phyloP scores from a whole-genome alignment of 1,284 basidiomycete genomes.

The Austropuccinia psidii region DNA sequence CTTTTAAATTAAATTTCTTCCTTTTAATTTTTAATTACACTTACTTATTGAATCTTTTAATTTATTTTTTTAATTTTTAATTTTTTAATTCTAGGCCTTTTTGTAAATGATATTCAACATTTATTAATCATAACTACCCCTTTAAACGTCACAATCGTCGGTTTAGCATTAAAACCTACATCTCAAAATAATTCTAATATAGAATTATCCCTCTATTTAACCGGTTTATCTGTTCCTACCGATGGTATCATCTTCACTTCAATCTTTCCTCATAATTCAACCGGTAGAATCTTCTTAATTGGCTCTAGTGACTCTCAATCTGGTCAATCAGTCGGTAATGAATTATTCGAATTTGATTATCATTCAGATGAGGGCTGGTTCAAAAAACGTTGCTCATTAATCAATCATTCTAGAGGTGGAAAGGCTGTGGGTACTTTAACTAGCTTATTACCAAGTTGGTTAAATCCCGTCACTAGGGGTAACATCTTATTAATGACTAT shows the following conservation, averaged over 20 bases:
- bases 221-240: constrained; percentile 69
- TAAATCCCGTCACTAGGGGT: constrained; percentile 50
- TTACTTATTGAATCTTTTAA: constrained; percentile 45
- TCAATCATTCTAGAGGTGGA: constrained; percentile 58
- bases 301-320: constrained; percentile 31
- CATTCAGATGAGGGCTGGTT: constrained; percentile 89
- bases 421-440: constrained; percentile 47
- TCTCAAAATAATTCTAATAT: constrained; percentile 50
- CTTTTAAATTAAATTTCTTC: constrained; percentile 49
- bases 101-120: constrained; percentile 84
- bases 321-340: constrained; percentile 56
- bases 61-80: constrained; percentile 8
- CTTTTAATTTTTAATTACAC: constrained; percentile 64
- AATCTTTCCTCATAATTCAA: constrained; percentile 62
- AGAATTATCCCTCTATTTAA: constrained; percentile 81
- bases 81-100: constrained; percentile 55
- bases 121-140: constrained; percentile 86
- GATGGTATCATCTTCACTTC: constrained; percentile 67
- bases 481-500: constrained; percentile 61
- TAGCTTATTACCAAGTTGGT: constrained; percentile 46
- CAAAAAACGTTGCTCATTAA: constrained; percentile 63
- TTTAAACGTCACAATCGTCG: constrained; percentile 72
- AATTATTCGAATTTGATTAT: constrained; percentile 87
- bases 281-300: constrained; percentile 80
- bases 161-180: constrained; percentile 59